Evolutionary conservation across 352 stramenopile species (phyloP).

Genomic region (Plasmopara halstedii): DNA sequence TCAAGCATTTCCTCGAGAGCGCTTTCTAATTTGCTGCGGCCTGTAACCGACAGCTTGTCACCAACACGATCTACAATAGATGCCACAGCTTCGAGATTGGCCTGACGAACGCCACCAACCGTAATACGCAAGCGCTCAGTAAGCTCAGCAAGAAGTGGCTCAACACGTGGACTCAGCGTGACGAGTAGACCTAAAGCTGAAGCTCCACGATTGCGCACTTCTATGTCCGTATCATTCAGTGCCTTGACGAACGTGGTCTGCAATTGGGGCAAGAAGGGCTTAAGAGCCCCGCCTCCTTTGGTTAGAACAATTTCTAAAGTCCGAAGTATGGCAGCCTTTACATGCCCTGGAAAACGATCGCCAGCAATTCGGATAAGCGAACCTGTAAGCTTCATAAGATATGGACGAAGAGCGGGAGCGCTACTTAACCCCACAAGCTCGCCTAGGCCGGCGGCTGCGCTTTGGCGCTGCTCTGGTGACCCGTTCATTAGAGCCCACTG

Average conservation of each 20-base stretch:
- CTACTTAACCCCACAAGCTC: constrained; percentile 95
- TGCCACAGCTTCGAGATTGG: constrained; percentile 63
- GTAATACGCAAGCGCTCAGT: constrained; percentile 68
- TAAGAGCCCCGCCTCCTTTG: constrained; percentile 94
- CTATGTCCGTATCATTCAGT: constrained; percentile 93
- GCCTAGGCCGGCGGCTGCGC: constrained; percentile 91
- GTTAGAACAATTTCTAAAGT: constrained; percentile 94
- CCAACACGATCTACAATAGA: constrained; percentile 59
- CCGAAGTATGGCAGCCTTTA: constrained; percentile 98
- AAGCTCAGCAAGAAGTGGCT: constrained; percentile 95
- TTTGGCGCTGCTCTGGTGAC: constrained; percentile 78
- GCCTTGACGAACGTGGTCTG: constrained; percentile 99
- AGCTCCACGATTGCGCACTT: constrained; percentile 88
- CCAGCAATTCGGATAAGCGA: constrained; percentile 98
- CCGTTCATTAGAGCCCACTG: constrained; percentile 97
- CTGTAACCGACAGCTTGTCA: constrained; percentile 56
- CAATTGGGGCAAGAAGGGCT: constrained; percentile 99
- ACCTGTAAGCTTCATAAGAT: constrained; percentile 97
- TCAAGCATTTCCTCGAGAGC: constrained; percentile 62
- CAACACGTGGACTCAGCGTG: constrained; percentile 90
- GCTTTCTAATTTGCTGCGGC: constrained; percentile 43
- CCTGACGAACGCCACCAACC: constrained; percentile 60
- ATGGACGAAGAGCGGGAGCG: constrained; percentile 84
- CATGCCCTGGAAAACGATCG: constrained; percentile 95
- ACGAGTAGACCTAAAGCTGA: constrained; percentile 91